Evolutionary conservation across 495 filamentous ascomycete genomes (phyloP).

Genomic region (Aspergillus sclerotiicarbonarius): DNA sequence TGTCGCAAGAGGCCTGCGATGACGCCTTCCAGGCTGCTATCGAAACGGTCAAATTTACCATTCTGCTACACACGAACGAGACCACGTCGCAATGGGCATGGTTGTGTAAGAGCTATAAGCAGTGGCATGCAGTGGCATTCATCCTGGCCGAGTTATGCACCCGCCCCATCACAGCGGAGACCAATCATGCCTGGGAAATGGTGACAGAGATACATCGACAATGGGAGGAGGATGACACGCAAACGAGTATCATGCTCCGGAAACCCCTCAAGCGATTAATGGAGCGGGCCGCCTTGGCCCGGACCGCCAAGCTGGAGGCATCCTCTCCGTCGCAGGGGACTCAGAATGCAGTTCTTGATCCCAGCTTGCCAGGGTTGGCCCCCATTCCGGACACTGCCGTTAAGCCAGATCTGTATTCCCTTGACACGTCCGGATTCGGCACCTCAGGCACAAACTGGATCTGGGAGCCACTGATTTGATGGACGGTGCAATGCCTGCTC

Average conservation of each 20-base stretch:
- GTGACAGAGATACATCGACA: conserved; percentile 55
- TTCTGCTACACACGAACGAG: conserved; percentile 59
- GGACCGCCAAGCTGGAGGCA: no score
- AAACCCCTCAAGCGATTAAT: conserved; percentile 56
- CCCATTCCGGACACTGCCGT: no score
- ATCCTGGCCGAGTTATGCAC: conserved; percentile 65
- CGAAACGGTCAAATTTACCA: conserved; percentile 56
- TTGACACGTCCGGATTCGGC: no score
- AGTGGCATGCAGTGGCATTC: conserved; percentile 73
- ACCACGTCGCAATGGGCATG: conserved; percentile 65
- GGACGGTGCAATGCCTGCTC: no score
- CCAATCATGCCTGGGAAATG: conserved; percentile 71
- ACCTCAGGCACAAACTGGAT: no score
- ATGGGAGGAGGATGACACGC: conserved; percentile 42
- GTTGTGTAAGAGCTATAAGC: conserved; percentile 76
- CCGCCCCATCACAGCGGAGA: conserved; percentile 55
- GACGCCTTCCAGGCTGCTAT: conserved; percentile 64
- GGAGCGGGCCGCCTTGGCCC: conserved; percentile 6
- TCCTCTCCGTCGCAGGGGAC: no score
- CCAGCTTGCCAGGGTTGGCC: no score
- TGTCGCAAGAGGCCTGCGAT: conserved; percentile 41
- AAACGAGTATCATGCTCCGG: conserved; percentile 57
- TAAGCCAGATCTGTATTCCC: no score
- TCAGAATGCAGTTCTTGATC: no score
- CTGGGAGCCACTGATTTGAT: no score